phyloP scores from a whole-genome alignment of 2,329 filamentous ascomycete genomes.

The Amauroascus verrucosus region DNA sequence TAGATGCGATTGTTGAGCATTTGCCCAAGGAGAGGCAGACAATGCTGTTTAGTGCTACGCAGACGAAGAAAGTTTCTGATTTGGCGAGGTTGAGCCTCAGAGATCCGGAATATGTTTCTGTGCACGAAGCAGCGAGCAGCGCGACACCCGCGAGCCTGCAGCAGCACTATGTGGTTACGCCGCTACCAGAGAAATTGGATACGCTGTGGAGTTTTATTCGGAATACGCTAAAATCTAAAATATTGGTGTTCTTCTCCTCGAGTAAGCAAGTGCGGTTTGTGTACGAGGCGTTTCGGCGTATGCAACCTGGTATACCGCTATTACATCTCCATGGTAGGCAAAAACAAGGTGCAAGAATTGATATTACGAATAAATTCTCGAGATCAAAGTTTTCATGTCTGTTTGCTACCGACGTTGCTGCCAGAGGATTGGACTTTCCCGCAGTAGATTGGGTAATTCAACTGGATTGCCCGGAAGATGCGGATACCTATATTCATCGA shows the following conservation, averaged over 20 bases:
- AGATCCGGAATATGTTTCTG: constrained; percentile 89
- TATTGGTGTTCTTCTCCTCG: constrained; percentile 87
- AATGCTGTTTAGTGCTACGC: constrained; percentile 88
- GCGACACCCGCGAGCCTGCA: constrained; percentile 77
- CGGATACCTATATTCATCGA: constrained; percentile 94
- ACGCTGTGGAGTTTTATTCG: constrained; percentile 89
- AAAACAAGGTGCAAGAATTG: constrained; percentile 77
- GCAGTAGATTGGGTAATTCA: constrained; percentile 99
- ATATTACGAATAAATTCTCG: constrained; percentile 77
- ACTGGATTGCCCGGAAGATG: constrained; percentile 90
- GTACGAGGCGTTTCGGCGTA: constrained; percentile 82
- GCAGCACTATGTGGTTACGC: constrained; percentile 82
- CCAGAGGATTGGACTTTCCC: constrained; percentile 88
- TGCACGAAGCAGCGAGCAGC: constrained; percentile 68
- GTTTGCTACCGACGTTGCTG: constrained; percentile 91
- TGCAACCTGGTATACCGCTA: constrained; percentile 87
- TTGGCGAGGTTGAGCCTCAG: constrained; percentile 76
- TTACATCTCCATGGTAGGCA: constrained; percentile 90
- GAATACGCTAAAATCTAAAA: constrained; percentile 83
- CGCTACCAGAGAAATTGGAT: constrained; percentile 79
- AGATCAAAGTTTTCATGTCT: constrained; percentile 73
- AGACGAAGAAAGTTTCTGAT: constrained; percentile 89
- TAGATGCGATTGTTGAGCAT: constrained; percentile 89
- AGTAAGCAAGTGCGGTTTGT: constrained; percentile 95
- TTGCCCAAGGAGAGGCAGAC: constrained; percentile 79